Percentiles rank a stretch among this genome's conserved stretches.
Conservation (phyloP, 2,329 filamentous ascomycete species). For the Clonostachys rosea region DNA sequence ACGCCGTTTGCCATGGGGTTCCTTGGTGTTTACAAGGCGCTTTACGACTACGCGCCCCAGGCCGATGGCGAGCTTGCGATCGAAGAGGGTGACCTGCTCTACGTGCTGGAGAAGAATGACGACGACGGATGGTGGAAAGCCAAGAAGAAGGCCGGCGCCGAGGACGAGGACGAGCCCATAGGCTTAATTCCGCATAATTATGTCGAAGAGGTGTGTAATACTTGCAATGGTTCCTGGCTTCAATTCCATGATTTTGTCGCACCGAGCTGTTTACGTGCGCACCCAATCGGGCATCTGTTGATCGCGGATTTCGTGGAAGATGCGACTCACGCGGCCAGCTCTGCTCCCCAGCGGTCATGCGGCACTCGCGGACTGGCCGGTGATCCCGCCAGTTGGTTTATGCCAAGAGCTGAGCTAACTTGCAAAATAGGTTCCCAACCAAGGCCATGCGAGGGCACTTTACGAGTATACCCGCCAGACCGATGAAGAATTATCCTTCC, state of each 20-base stretch:
- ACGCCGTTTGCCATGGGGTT: conserved; percentile 66
- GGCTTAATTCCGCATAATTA: conserved; percentile 94
- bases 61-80: conserved; percentile 82
- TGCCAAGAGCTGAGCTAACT: too few relatives aligned
- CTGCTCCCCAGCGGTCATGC: too few relatives aligned
- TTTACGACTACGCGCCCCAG: conserved; percentile 91
- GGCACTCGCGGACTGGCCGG: too few relatives aligned
- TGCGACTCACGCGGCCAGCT: too few relatives aligned
- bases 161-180: conserved; percentile 87
- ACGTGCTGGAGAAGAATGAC: conserved; percentile 75
- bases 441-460: conserved; percentile 78
- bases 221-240: conserved; percentile 1
- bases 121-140: conserved; percentile 92
- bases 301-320: too few relatives aligned
- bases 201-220: conserved; percentile 72
- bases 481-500: conserved; percentile 94
- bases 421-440: conserved; percentile 53
- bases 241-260: not conserved
- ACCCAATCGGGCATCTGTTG: too few relatives aligned
- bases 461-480: conserved; percentile 97
- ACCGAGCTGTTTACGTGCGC: too few relatives aligned
- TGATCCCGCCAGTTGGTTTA: too few relatives aligned
- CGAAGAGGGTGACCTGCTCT: conserved; percentile 81
- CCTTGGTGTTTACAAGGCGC: conserved; percentile 80
- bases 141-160: conserved; percentile 79